phyloP scores from a whole-genome alignment of 257 asterid genomes.

The Solanum dulcamara region DNA sequence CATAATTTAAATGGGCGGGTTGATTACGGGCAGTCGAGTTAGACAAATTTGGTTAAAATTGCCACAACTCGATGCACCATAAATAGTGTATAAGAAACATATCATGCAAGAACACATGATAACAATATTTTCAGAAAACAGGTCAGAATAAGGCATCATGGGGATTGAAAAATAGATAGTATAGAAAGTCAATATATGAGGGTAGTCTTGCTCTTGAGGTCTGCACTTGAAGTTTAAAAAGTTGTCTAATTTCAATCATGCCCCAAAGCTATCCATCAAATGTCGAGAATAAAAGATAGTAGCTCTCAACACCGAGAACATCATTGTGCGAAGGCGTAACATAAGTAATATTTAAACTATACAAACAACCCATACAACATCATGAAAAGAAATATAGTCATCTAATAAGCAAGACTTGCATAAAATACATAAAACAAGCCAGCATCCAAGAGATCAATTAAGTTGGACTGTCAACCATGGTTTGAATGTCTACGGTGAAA shows the following conservation, averaged over 20 bases:
- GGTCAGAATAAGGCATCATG: not conserved
- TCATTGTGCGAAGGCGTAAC: not conserved
- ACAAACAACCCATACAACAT: too few relatives aligned
- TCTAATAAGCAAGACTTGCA: not conserved
- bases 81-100: too few relatives aligned
- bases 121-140: too few relatives aligned
- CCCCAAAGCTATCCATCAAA: not conserved
- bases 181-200: not conserved
- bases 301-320: not conserved
- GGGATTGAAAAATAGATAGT: not conserved
- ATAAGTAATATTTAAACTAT: too few relatives aligned
- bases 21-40: too few relatives aligned
- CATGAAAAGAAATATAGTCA: not conserved
- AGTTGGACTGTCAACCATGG: not conserved
- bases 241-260: not conserved
- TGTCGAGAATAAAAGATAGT: not conserved
- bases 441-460: not conserved
- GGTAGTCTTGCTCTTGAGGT: not conserved
- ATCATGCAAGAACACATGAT: too few relatives aligned
- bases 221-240: not conserved
- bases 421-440: not conserved
- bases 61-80: too few relatives aligned
- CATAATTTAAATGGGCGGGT: too few relatives aligned
- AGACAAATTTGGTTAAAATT: too few relatives aligned
- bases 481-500: not conserved